Conservation (phyloP, 257 asterid species). For the Capsicum chinense region DNA sequence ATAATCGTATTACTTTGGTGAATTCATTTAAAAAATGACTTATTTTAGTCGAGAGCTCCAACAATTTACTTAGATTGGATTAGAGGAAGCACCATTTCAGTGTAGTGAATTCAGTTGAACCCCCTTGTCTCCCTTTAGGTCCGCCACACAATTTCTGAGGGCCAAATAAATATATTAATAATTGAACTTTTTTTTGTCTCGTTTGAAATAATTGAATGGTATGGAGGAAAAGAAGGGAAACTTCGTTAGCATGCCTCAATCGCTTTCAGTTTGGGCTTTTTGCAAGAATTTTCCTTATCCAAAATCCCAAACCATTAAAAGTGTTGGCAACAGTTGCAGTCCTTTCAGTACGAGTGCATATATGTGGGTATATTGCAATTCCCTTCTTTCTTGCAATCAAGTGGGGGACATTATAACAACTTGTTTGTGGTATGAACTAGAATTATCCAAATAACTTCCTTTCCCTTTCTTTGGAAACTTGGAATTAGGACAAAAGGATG, state of each 20-base stretch:
- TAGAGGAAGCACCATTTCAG: not conserved
- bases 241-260: not conserved
- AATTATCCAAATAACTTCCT: not conserved
- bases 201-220: not conserved
- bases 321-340: not conserved
- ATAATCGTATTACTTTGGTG: too few species aligned
- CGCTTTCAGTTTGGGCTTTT: slow-evolving; percentile 2
- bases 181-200: not conserved
- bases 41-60: too few species aligned
- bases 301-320: not conserved
- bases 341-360: not conserved
- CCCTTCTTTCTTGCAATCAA: not conserved
- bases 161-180: not conserved
- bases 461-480: not conserved
- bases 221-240: not conserved
- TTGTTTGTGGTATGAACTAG: slow-evolving; percentile 20
- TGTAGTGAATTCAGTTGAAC: not conserved
- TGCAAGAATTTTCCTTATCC: not conserved
- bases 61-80: too few species aligned
- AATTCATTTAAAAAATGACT: too few species aligned
- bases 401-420: not conserved
- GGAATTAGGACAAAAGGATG: not conserved
- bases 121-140: not conserved
- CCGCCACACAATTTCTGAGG: not conserved
- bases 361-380: not conserved